Evolutionary conservation across 179 eudicot genomes (phyloP).

Genomic region (Silene vulgaris): DNA sequence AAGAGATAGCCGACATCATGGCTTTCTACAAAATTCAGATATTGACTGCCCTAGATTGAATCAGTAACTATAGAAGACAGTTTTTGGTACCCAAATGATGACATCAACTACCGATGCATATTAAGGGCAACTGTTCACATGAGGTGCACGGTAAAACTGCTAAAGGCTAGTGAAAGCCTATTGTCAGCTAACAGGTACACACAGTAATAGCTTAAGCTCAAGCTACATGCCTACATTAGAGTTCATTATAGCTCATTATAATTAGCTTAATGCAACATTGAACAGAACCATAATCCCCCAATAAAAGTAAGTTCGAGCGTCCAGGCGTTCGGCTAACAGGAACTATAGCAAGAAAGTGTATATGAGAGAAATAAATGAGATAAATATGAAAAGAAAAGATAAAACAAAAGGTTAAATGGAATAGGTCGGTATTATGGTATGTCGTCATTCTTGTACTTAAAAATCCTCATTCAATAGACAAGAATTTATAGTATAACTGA

Average conservation of each 20-base stretch:
- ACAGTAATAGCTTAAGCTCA: neutral
- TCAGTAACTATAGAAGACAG: neutral
- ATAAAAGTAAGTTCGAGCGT: too few relatives aligned
- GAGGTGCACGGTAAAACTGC: slow-evolving; percentile 1
- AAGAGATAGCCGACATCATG: slow-evolving; percentile 5
- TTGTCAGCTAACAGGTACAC: neutral
- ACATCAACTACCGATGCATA: neutral
- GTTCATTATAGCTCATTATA: neutral
- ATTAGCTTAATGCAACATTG: neutral
- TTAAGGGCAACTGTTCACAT: neutral
- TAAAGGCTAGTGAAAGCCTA: too few relatives aligned
- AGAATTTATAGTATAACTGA: neutral
- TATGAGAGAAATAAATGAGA: neutral
- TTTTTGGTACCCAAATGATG: neutral
- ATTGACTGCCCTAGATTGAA: neutral
- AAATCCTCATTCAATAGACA: neutral
- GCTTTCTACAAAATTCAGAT: neutral
- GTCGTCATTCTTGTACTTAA: neutral
- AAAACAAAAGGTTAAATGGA: neutral
- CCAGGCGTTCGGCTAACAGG: neutral
- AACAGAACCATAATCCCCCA: neutral
- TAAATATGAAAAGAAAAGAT: neutral
- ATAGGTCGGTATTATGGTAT: neutral
- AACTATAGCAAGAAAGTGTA: neutral
- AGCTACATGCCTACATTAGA: neutral